Conservation (phyloP, 805 yeast species). For the Nakazawaea ishiwadae region DNA sequence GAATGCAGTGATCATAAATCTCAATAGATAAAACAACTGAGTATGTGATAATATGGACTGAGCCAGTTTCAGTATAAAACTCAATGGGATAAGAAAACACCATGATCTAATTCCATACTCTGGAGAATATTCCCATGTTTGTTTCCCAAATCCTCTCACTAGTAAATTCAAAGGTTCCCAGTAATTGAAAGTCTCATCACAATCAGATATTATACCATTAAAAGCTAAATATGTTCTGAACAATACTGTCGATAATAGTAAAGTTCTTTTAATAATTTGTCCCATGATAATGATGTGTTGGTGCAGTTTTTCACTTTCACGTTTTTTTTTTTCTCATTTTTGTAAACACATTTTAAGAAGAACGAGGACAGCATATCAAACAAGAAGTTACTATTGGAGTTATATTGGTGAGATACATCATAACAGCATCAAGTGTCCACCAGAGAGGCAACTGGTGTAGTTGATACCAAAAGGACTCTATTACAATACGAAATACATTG, state of each 20-base stretch:
- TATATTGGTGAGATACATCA: no score
- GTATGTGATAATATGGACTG: conserved; percentile 12
- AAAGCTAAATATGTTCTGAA: conserved; percentile 37
- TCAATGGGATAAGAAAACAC: conserved; percentile 61
- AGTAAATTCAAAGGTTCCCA: conserved; percentile 90
- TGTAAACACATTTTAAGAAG: no score
- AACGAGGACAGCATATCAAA: no score
- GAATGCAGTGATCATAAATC: conserved; percentile 37
- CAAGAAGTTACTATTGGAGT: no score
- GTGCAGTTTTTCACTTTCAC: neutral
- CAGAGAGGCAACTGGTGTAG: no score
- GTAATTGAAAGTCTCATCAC: conserved; percentile 90
- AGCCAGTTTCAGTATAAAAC: conserved; percentile 19
- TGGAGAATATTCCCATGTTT: conserved; percentile 97
- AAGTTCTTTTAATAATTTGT: conserved; percentile 11
- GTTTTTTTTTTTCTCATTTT: conserved; percentile 3
- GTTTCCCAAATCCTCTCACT: conserved; percentile 79
- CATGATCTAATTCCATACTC: conserved; percentile 84
- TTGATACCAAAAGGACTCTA: no score
- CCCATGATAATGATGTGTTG: no score
- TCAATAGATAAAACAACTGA: conserved; percentile 45
- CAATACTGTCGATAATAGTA: conserved; percentile 19
- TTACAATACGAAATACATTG: conserved; percentile 12
- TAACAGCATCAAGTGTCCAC: no score
- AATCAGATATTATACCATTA: conserved; percentile 74